Conservation (phyloP, 2,329 filamentous ascomycete species). For the Fusarium drepaniforme region DNA sequence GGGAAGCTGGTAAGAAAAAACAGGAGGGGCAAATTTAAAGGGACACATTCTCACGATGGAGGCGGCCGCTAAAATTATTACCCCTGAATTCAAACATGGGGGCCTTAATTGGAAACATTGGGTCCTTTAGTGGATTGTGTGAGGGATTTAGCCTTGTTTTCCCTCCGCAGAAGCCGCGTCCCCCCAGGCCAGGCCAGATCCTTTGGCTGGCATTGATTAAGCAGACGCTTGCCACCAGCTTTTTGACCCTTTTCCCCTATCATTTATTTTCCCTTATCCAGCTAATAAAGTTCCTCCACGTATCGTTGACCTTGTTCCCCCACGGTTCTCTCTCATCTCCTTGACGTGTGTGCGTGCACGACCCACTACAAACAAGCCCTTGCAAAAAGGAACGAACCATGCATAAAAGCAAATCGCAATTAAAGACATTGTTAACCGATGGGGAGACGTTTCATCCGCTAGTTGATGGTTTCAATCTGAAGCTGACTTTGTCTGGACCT, state of each 20-base stretch:
- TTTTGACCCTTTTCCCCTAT: background rate
- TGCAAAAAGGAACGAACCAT: background rate
- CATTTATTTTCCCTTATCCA: background rate
- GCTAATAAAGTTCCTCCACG: background rate
- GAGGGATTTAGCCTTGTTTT: conserved; percentile 26
- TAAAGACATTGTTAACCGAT: background rate
- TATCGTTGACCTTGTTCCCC: background rate
- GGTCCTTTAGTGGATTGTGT: conserved; percentile 27
- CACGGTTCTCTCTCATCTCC: background rate
- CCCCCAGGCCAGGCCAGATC: background rate
- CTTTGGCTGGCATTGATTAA: background rate
- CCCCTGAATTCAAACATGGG: conserved; percentile 27
- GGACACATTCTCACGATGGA: conserved; percentile 13
- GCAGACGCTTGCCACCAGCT: background rate
- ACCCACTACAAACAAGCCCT: background rate
- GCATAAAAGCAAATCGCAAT: conserved; percentile 11
- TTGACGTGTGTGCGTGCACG: background rate
- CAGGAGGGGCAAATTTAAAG: conserved; percentile 35
- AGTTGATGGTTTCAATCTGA: background rate
- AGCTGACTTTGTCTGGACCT: background rate
- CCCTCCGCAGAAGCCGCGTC: background rate
- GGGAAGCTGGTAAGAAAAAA: conserved; percentile 16
- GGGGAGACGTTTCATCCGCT: background rate
- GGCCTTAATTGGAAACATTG: conserved; percentile 38
- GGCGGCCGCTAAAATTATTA: conserved; percentile 24